phyloP scores from a whole-genome alignment of 345 rosid species.

The Boechera divaricarpa region DNA sequence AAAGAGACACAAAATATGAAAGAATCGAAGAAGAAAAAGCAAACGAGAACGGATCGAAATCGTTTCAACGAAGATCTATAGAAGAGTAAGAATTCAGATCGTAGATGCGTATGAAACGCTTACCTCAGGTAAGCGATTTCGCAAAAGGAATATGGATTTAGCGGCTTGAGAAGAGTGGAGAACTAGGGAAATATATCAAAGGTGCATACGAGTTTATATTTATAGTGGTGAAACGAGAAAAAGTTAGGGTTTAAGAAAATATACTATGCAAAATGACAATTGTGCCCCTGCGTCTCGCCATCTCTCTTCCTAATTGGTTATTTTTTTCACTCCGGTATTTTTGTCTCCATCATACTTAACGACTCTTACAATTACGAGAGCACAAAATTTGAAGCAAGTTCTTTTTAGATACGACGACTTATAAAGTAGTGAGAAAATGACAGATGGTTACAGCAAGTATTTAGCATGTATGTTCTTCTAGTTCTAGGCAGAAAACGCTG shows the following conservation, averaged over 20 bases:
- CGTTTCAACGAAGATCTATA: neutral
- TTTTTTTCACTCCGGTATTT: too few relatives aligned
- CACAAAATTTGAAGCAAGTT: too few relatives aligned
- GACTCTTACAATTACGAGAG: too few relatives aligned
- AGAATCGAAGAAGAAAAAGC: neutral
- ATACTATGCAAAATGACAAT: neutral
- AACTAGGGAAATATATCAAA: neutral
- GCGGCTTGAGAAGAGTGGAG: slow-evolving; percentile 17
- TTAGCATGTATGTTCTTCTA: neutral
- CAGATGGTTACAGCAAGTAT: too few relatives aligned
- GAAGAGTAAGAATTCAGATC: neutral
- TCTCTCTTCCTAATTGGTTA: neutral
- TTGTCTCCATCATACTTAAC: neutral
- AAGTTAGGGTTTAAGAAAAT: slow-evolving; percentile 20
- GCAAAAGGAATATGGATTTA: neutral
- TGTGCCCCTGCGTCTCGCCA: neutral
- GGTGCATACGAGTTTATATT: neutral
- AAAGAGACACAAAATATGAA: neutral
- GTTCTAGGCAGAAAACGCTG: neutral
- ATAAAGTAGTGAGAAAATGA: neutral
- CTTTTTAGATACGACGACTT: too few relatives aligned
- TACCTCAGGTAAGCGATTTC: slow-evolving; percentile 4
- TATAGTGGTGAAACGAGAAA: neutral
- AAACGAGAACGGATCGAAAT: neutral
- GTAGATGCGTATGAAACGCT: neutral